Evolutionary conservation across 2,329 filamentous ascomycete species (phyloP).

Genomic region (Teratosphaeria gauchensis): DNA sequence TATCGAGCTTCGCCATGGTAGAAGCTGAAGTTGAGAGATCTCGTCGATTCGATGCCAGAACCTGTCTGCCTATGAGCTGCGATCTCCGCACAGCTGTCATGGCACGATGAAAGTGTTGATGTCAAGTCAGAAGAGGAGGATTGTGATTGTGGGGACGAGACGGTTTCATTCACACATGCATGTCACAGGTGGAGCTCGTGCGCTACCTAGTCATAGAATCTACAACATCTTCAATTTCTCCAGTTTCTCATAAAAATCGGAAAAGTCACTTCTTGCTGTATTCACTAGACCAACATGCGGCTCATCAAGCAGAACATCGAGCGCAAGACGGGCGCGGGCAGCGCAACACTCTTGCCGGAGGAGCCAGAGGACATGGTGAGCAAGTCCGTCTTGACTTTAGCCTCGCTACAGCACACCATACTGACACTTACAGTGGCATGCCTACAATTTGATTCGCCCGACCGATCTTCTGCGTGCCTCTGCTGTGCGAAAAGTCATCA

Average conservation of each 20-base stretch:
- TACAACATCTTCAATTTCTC: too few relatives aligned
- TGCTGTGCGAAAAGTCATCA: constrained; percentile 57
- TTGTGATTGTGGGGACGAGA: not conserved
- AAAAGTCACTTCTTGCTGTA: not conserved
- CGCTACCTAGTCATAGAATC: not conserved
- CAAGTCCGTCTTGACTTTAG: constrained; percentile 3
- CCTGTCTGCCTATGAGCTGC: constrained; percentile 1
- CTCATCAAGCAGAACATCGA: constrained; percentile 59
- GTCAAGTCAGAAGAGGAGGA: not conserved
- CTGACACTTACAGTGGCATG: constrained; percentile 51
- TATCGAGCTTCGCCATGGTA: constrained; percentile 34
- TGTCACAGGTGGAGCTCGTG: not conserved
- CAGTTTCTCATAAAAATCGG: too few relatives aligned
- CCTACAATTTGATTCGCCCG: constrained; percentile 62
- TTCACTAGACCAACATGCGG: constrained; percentile 43
- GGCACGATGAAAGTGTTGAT: not conserved
- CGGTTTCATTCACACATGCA: not conserved
- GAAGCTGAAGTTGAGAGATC: constrained; percentile 9
- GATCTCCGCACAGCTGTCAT: constrained; percentile 1
- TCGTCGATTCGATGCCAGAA: constrained; percentile 3
- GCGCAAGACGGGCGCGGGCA: constrained; percentile 52
- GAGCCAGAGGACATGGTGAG: constrained; percentile 66
- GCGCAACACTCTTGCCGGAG: constrained; percentile 57
- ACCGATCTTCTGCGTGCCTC: constrained; percentile 55
- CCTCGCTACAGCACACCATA: not conserved